Evolutionary conservation across 805 yeast genomes (phyloP), one percentile per base, ranked within the genome.

Genomic region (Kodamaea jinghongensis): DNA sequence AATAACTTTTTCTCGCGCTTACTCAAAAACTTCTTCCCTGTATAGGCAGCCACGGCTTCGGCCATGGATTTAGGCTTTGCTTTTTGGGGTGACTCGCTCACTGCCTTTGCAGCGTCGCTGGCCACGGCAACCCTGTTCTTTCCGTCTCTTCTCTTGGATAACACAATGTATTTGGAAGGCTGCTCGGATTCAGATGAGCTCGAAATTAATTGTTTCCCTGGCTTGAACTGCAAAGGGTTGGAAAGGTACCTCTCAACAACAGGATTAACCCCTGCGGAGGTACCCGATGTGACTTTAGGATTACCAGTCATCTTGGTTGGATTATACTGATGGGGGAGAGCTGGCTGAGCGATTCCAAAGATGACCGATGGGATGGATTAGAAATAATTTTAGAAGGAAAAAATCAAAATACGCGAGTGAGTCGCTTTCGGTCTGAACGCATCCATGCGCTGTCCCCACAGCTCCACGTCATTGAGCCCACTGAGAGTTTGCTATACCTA

Each of bases 191-290:
- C 53, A 10, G 67, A 66, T 14, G 67, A 62, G 54, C 78, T 84
- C 4, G 79, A 76, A 13, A 38, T 28, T 32, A 40, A 34, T 39
- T 63, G 63, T 46, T 71, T 76, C 11, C 86, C 89, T 3, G 78
- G 68, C 39, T 74, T 78, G 59, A 86, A 87, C 20, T 68, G 69
- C 37, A 83, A 56, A 7, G 88, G 89, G 41, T 76, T 75, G 20
- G 80, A 61, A 29, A 81, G 65, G 40, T 82, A 70, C 50, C 84
- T 68, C 50, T 80, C 86, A 43, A 81, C 76, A 32, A 79, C 56
- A n/a, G 86, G 86, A 36, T 76, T 69, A 26, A 53, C 44, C 48
- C 25, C 31, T 30, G 26, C 35, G 35, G 35, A 32, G 7, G 5
- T 20, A 9, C 17, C 20, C 10, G 31, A 14, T 3, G 41, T 23